Evolutionary conservation across 2,329 filamentous ascomycete species (phyloP), one percentile per base, ranked within the genome.

Genomic region (Cryphonectria carpinicola): DNA sequence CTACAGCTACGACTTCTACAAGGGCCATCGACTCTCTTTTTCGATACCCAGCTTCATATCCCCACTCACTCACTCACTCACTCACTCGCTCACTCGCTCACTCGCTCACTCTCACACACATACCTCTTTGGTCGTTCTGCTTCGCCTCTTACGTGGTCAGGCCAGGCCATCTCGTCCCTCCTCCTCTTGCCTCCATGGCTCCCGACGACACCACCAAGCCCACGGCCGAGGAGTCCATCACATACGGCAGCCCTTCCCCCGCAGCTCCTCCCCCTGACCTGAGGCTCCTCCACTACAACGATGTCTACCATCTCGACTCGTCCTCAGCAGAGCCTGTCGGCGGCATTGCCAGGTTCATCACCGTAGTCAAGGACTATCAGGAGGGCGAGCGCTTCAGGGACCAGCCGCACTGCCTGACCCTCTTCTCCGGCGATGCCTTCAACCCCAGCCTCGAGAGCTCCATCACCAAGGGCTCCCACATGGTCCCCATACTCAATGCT

Each of bases 381-480:
- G 80, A 87, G 1, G 85, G 88, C 66, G 80, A 86, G 58, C 84
- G 84, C 65, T 96, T 88, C 78, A 79, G 84, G 65, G 88, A 82
- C 25, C 90, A 93, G 78, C 84, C 93, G 1, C 83, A 87, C 54
- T 82, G 94, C 4, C 78, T 97, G 66, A 95, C 93, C 1, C 86
- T 97, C 75, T 98, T 97, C 81, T 97, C 94, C 3, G 94, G 94
- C 52, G 95, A 97, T 85, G 94, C 92, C 13, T 98, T 96, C 81
- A 97, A 97, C 78, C 94, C 95, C 0, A 95, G 93, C 76, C 82
- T 97, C 71, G 94, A 97, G 81, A 95, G 92, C 76, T 93, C 92
- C 25, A 90, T 97, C 46, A 97, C 94, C 3, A 97, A 97, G 82
- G 94, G 90, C 62, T 86, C 90, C 74, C 95, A 97, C 80, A 97